A percentile compares a stretch with the other conserved stretches of the same genome.
Conservation (phyloP, 2,329 filamentous ascomycete species). For the Penicillium capsulatum region DNA sequence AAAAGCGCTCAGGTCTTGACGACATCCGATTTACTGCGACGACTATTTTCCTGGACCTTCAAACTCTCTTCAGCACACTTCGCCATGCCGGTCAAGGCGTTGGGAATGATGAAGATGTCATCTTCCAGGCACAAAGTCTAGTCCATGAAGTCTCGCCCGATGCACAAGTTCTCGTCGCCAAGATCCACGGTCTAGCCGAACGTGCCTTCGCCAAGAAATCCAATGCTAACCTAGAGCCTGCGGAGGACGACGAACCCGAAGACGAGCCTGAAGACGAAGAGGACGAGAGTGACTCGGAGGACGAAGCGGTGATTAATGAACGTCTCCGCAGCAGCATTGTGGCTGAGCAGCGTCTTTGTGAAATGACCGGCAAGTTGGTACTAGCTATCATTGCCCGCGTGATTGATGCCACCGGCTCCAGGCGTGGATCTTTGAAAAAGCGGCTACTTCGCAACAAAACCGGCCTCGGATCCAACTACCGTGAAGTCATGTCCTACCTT, state of each 20-base stretch:
- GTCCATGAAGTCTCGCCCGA: slow-evolving; percentile 65
- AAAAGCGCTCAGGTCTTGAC: slow-evolving; percentile 58
- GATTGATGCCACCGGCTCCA: slow-evolving; percentile 60
- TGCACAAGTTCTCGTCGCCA: slow-evolving; percentile 63
- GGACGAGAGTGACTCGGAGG: slow-evolving; percentile 28
- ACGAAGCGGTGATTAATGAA: slow-evolving; percentile 44
- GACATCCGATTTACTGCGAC: slow-evolving; percentile 72
- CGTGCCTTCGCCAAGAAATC: slow-evolving; percentile 69
- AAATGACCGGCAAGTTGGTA: slow-evolving; percentile 78
- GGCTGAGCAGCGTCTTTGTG: slow-evolving; percentile 80
- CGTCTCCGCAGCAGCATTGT: slow-evolving; percentile 64
- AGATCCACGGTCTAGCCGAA: slow-evolving; percentile 74
- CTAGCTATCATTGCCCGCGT: slow-evolving; percentile 71
- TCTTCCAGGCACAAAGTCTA: slow-evolving; percentile 57
- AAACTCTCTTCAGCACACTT: slow-evolving; percentile 72
- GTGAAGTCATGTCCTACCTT: slow-evolving; percentile 74
- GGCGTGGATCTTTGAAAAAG: slow-evolving; percentile 62
- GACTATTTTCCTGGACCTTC: slow-evolving; percentile 74
- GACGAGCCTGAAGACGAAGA: slow-evolving; percentile 51
- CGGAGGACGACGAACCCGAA: slow-evolving; percentile 69
- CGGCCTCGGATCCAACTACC: slow-evolving; percentile 80
- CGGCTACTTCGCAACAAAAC: slow-evolving; percentile 73
- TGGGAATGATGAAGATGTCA: slow-evolving; percentile 42
- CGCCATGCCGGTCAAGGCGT: slow-evolving; percentile 47
- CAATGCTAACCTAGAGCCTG: slow-evolving; percentile 41